phyloP scores from a whole-genome alignment of 2,329 filamentous ascomycete genomes.

The Apiospora arundinis region DNA sequence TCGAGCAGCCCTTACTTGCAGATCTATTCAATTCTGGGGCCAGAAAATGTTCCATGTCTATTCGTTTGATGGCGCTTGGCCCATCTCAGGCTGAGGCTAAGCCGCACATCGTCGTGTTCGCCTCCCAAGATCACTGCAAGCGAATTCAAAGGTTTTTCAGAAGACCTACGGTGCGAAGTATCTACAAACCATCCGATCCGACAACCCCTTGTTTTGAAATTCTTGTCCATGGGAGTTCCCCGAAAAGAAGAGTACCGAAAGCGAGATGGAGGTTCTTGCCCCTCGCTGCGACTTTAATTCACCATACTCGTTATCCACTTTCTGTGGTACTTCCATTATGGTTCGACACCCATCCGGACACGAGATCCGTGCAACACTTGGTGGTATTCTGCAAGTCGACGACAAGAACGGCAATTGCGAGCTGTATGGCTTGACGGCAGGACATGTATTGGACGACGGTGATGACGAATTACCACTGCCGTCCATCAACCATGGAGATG shows the following conservation, averaged over 20 bases:
- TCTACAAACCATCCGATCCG: neutral
- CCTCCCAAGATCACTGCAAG: neutral
- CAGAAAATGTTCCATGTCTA: neutral
- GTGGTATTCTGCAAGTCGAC: neutral
- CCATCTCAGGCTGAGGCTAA: neutral
- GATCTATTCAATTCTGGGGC: neutral
- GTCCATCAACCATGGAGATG: neutral
- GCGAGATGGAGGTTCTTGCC: neutral
- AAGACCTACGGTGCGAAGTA: neutral
- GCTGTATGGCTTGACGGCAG: neutral
- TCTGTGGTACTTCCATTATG: neutral
- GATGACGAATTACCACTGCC: neutral
- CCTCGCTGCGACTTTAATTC: neutral
- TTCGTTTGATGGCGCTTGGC: neutral
- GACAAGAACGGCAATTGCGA: neutral
- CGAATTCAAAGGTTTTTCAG: neutral
- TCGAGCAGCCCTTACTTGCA: neutral
- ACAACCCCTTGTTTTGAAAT: neutral
- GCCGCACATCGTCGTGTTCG: neutral
- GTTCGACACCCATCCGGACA: neutral
- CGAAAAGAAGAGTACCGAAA: neutral
- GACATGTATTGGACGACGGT: neutral
- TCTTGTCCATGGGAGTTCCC: neutral
- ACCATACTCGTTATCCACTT: no score
- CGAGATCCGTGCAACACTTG: neutral